A percentile compares a stretch with the other conserved stretches of the same genome.
Evolutionary conservation across 2,329 filamentous ascomycete genomes (phyloP).

Genomic region (Metarhizium anisopliae): DNA sequence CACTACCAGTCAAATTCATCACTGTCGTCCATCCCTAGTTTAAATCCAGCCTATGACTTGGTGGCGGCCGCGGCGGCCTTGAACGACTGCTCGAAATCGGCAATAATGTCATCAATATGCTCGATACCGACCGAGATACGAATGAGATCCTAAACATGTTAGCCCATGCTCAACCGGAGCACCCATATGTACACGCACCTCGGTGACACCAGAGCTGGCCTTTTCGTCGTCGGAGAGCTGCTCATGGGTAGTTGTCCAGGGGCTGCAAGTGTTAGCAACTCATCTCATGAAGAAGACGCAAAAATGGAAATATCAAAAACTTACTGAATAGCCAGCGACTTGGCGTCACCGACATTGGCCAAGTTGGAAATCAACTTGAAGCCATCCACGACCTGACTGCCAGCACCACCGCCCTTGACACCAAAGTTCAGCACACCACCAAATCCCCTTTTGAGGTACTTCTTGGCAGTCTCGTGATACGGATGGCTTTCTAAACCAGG

Average conservation of each 20-base stretch:
- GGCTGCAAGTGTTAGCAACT: constrained; percentile 27
- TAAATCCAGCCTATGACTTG: neutral
- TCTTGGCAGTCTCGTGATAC: constrained; percentile 73
- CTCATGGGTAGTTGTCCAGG: constrained; percentile 92
- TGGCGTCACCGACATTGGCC: constrained; percentile 92
- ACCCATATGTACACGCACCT: constrained; percentile 32
- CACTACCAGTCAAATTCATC: neutral
- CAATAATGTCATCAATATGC: constrained; percentile 95
- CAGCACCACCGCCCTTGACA: constrained; percentile 78
- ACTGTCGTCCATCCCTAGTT: neutral
- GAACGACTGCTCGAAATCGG: constrained; percentile 90
- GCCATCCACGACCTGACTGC: constrained; percentile 80
- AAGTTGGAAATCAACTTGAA: constrained; percentile 95
- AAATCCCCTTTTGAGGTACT: constrained; percentile 75
- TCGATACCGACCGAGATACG: constrained; percentile 93
- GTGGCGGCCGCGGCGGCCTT: constrained; percentile 43
- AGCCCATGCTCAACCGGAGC: neutral
- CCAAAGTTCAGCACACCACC: constrained; percentile 91
- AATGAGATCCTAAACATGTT: constrained; percentile 62
- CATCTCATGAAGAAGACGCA: neutral
- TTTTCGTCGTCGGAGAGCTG: constrained; percentile 81
- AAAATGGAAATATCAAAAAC: constrained; percentile 8
- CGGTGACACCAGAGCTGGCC: constrained; percentile 70
- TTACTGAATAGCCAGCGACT: constrained; percentile 82
- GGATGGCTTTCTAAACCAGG: constrained; percentile 77